A percentile compares a stretch with the other conserved stretches of the same genome.
These are phyloP conservation scores for Pythium aquatile DNA, from an alignment of 352 stramenopile genomes.

Conservation along the genomic window DNA sequence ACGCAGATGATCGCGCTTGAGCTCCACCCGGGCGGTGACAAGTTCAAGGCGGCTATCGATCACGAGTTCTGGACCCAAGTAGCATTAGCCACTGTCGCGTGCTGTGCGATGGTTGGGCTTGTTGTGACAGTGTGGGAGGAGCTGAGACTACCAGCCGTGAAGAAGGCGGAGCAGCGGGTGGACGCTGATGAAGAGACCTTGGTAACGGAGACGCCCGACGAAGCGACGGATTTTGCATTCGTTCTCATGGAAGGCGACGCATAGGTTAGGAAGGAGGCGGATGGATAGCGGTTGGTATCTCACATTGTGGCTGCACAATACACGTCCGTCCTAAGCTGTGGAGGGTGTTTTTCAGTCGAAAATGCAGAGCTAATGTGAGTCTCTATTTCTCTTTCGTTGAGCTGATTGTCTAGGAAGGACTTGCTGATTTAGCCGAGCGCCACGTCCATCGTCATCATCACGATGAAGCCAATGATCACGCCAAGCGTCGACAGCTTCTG, in stretches of 20 bases:
- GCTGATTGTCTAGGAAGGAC: background rate
- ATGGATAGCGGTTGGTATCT: background rate
- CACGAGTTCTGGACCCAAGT: slow-evolving; percentile 40
- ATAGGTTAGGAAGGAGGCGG: background rate
- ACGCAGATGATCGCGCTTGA: slow-evolving; percentile 46
- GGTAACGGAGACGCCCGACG: background rate
- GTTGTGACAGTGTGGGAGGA: slow-evolving; percentile 56
- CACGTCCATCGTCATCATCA: slow-evolving; percentile 92
- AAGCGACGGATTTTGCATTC: slow-evolving; percentile 39
- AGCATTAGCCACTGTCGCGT: slow-evolving; percentile 37
- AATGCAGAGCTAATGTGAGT: slow-evolving; percentile 2
- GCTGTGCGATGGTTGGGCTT: slow-evolving; percentile 47
- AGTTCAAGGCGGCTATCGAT: slow-evolving; percentile 40
- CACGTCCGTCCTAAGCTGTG: background rate
- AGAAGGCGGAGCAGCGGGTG: background rate
- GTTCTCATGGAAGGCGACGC: slow-evolving; percentile 50
- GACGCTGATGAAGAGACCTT: background rate
- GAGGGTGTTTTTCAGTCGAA: no score
- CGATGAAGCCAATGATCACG: slow-evolving; percentile 87
- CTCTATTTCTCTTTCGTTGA: slow-evolving; percentile 12
- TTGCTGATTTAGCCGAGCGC: slow-evolving; percentile 50
- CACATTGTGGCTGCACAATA: background rate
- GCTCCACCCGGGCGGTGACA: slow-evolving; percentile 57
- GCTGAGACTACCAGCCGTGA: background rate
- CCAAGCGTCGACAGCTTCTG: slow-evolving; percentile 85